Conservation (phyloP, 2,329 filamentous ascomycete genomes). For the Cyanodermella asteris region DNA sequence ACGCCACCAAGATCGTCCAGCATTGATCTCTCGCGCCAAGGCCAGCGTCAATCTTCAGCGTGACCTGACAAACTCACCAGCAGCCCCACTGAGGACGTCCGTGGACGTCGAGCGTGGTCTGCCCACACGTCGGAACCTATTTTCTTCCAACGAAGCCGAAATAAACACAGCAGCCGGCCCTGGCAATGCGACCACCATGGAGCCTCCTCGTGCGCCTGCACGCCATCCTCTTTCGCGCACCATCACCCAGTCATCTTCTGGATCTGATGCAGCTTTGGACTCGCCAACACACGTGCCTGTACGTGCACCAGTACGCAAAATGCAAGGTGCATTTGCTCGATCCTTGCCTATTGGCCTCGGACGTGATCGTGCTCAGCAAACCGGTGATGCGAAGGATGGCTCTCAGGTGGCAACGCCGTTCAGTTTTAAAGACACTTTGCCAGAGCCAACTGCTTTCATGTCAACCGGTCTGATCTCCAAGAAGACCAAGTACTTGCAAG, state of each 20-base stretch:
- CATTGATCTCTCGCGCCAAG: conserved; percentile 25
- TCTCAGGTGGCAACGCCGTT: conserved; percentile 48
- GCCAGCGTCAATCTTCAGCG: conserved; percentile 12
- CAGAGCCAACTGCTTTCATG: conserved; percentile 67
- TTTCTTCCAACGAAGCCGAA: conserved; percentile 33
- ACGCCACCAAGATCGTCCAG: conserved; percentile 48
- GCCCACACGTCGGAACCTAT: conserved; percentile 40
- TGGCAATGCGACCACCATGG: conserved; percentile 7
- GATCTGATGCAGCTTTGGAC: conserved; percentile 55
- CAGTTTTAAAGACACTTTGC: conserved; percentile 53
- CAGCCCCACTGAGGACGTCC: conserved; percentile 43
- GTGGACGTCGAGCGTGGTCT: conserved; percentile 56
- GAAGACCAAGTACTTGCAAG: conserved; percentile 64
- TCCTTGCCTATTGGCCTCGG: conserved; percentile 47
- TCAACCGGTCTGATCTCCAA: conserved; percentile 92
- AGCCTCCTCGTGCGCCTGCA: conserved; percentile 20
- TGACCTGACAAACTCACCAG: conserved; percentile 34
- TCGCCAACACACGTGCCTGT: conserved; percentile 41
- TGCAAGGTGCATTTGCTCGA: conserved; percentile 43
- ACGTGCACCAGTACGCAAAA: conserved; percentile 30
- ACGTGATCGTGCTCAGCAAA: conserved; percentile 24
- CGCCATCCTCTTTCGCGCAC: conserved; percentile 72
- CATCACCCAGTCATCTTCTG: conserved; percentile 68
- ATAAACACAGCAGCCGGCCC: conserved; percentile 9
- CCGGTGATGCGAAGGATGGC: conserved; percentile 23